phyloP scores from a whole-genome alignment of 352 stramenopile species.

The Phytopythium kandeliae region DNA sequence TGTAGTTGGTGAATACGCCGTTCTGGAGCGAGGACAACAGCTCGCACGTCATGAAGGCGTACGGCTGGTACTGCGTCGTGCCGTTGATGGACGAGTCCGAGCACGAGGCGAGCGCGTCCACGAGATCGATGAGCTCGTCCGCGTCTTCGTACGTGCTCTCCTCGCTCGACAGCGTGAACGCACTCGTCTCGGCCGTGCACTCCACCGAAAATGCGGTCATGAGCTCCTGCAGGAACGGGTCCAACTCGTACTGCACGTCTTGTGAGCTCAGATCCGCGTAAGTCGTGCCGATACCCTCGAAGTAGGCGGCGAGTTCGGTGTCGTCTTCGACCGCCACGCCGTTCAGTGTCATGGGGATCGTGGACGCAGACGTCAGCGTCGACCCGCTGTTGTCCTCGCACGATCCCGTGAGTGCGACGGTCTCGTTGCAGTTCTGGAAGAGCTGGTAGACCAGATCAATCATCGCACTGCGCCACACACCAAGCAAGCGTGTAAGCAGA shows the following conservation, averaged over 20 bases:
- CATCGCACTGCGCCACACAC: slow-evolving; percentile 20
- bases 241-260: slow-evolving; percentile 52
- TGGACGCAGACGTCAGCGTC: slow-evolving; percentile 22
- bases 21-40: slow-evolving; percentile 63
- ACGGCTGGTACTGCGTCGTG: slow-evolving; percentile 26
- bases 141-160: slow-evolving; percentile 40
- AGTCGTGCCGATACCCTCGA: slow-evolving; percentile 22
- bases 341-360: slow-evolving; percentile 29
- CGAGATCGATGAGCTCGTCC: slow-evolving; percentile 36
- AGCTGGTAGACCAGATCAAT: slow-evolving; percentile 60
- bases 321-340: slow-evolving; percentile 25
- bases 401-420: slow-evolving; percentile 21
- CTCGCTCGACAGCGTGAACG: slow-evolving; percentile 32
- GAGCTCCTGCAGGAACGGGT: slow-evolving; percentile 47
- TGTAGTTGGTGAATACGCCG: slow-evolving; percentile 74
- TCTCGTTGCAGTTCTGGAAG: slow-evolving; percentile 51
- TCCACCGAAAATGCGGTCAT: slow-evolving; percentile 47
- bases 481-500: slow-evolving; percentile 3
- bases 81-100: slow-evolving; percentile 40
- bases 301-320: slow-evolving; percentile 20
- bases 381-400: slow-evolving; percentile 16
- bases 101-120: slow-evolving; percentile 45
- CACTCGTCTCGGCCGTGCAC: slow-evolving; percentile 26
- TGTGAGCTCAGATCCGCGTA: slow-evolving; percentile 34
- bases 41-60: slow-evolving; percentile 58